Evolutionary conservation across 306 rosid genomes (phyloP), one percentile per base, ranked within the genome.

Genomic region (Quercus wislizeni): DNA sequence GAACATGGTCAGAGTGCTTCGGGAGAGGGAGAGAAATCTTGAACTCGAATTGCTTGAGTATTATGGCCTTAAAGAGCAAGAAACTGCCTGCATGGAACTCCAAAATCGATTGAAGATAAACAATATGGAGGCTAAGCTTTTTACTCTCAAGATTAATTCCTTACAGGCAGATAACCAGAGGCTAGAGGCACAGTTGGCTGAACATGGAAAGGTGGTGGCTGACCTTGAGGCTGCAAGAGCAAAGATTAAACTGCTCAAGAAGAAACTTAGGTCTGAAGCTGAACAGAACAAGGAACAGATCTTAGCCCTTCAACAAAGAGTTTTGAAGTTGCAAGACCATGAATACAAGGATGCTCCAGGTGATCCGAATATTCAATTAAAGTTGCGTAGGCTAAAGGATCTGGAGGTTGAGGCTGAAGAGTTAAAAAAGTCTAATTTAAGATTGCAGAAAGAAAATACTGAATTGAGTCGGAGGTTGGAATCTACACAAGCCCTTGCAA

Each of bases 41-140:
- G 98, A 96, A 87, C 82, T 88, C 61, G 93, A 93, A 83, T 77
- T 96, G 69, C 97, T 91, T 0, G 98, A 93, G 84, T 91, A 89
- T 58, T 90, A 91, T 55, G 99, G 99, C 55, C 87, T 93, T 23
- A 90, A 81, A 83, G 98, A 96, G 87, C 94, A 96, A 85, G 97
- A 91, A 84, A 75, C 90, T 58, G 90, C 90, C 9, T 91, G 90
- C 19, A 86, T 88, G 90, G 99, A 96, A 84, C 96, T 96, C 57
- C 93, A 85, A 79, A 96, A 90, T 41, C 79, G 94, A 73, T 85
- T 96, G 85, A 90, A 88, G 86, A 79, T 96, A 76, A 91, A 88
- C 65, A 76, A 64, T 41, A 89, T 92, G 93, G 98, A 96, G 83
- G 86, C 89, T 31, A 91, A 93, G 84, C 93, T 96, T 84, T 93